Conservation (phyloP, 2,329 filamentous ascomycete genomes). For the Fusarium torreyae region DNA sequence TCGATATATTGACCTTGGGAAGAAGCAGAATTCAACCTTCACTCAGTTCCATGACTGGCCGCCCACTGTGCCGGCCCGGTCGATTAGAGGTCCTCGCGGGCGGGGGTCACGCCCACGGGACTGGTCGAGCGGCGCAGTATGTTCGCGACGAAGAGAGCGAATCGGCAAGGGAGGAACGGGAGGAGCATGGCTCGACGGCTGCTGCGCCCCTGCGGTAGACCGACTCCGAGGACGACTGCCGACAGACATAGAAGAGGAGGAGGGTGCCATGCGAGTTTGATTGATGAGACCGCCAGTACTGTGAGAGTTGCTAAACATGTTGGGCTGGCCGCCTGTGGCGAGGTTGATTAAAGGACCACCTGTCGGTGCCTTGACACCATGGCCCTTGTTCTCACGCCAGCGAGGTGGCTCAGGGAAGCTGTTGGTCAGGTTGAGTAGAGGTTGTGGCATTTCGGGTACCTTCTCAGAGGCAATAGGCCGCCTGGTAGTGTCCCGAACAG, state of each 20-base stretch:
- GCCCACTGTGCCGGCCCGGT: constrained; percentile 49
- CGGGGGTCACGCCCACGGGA: constrained; percentile 48
- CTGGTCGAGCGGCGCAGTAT: constrained; percentile 41
- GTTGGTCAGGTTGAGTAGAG: constrained; percentile 76
- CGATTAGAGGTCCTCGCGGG: constrained; percentile 52
- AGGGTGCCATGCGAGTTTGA: constrained; percentile 30
- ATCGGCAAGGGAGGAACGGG: constrained; percentile 50
- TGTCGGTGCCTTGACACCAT: constrained; percentile 59
- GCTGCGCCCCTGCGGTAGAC: constrained; percentile 43
- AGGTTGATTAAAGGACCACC: constrained; percentile 64
- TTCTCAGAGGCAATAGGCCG: constrained; percentile 49
- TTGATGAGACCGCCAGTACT: constrained; percentile 41
- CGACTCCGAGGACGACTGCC: constrained; percentile 48
- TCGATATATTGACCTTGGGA: neutral
- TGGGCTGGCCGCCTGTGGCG: constrained; percentile 54
- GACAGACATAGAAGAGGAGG: constrained; percentile 33
- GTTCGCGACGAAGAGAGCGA: constrained; percentile 50
- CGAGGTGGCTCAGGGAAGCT: constrained; percentile 75
- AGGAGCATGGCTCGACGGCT: constrained; percentile 36
- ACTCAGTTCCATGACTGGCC: constrained; percentile 34
- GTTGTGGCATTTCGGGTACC: constrained; percentile 63
- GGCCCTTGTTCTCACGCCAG: constrained; percentile 68
- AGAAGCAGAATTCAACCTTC: neutral
- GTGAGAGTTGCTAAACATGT: constrained; percentile 19
- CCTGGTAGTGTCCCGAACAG: constrained; percentile 35